phyloP scores from a whole-genome alignment of 2,329 filamentous ascomycete species.

The Stagonosporopsis chrysanthemi region DNA sequence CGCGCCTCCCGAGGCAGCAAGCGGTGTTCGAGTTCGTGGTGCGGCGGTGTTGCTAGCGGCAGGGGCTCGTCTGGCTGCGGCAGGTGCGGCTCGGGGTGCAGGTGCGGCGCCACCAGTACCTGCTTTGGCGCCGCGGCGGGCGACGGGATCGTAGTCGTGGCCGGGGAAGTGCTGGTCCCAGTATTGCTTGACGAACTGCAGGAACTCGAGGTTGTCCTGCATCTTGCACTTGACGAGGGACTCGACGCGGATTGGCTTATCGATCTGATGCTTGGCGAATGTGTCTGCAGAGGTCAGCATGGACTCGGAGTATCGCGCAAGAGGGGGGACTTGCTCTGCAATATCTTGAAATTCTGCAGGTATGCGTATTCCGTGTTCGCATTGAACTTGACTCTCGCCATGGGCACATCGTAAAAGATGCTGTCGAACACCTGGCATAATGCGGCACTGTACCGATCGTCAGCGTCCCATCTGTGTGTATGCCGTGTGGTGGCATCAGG shows the following conservation, averaged over 20 bases:
- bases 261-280: constrained; percentile 86
- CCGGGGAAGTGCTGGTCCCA: constrained; percentile 99
- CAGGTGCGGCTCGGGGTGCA: constrained; percentile 61
- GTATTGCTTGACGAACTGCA: constrained; percentile 95
- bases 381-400: constrained; percentile 97
- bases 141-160: constrained; percentile 92
- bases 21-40: constrained; percentile 52
- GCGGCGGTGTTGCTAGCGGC: constrained; percentile 51
- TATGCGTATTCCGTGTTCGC: constrained; percentile 97
- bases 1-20: constrained; percentile 58
- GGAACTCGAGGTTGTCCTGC: constrained; percentile 99
- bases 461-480: constrained; percentile 23
- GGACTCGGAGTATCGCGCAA: background rate
- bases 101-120: constrained; percentile 57
- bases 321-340: constrained; percentile 76
- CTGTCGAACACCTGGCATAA: constrained; percentile 98
- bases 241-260: constrained; percentile 89
- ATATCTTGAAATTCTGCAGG: constrained; percentile 96
- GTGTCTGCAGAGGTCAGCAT: constrained; percentile 63
- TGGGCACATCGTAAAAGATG: constrained; percentile 94
- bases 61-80: constrained; percentile 56
- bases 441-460: constrained; percentile 71
- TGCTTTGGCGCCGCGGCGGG: constrained; percentile 74
- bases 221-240: constrained; percentile 97
- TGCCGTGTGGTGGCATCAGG: constrained; percentile 5